A percentile compares a stretch with the other conserved stretches of the same genome.
phyloP scores from a whole-genome alignment of 1,139 yeast species.

The Arxiozyma slooffiae region DNA sequence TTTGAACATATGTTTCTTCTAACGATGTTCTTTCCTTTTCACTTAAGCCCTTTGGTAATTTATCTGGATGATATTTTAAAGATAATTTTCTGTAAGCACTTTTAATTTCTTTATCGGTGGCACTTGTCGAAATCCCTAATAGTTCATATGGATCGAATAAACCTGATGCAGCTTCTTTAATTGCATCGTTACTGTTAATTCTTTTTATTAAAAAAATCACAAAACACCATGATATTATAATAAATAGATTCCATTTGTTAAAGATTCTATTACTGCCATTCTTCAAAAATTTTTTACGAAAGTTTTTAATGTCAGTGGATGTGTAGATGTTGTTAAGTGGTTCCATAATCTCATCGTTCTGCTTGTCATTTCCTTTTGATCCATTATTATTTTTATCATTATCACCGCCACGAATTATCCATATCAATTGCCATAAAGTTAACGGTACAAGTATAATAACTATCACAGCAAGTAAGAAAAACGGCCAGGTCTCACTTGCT shows the following conservation, averaged over 20 bases:
- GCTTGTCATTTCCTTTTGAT: slow-evolving; percentile 9
- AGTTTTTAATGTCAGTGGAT: slow-evolving; percentile 35
- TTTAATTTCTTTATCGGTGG: slow-evolving; percentile 71
- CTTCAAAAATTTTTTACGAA: slow-evolving; percentile 32
- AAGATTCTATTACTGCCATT: slow-evolving; percentile 33
- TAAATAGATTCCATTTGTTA: slow-evolving; percentile 38
- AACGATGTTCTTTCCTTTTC: slow-evolving; percentile 46
- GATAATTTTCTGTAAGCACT: slow-evolving; percentile 79
- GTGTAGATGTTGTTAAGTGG: slow-evolving; percentile 28
- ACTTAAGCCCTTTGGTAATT: slow-evolving; percentile 56
- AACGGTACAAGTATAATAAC: slow-evolving; percentile 59
- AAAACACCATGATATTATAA: slow-evolving; percentile 60
- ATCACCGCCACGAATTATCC: slow-evolving; percentile 6
- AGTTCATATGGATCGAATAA: slow-evolving; percentile 87
- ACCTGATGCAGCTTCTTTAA: slow-evolving; percentile 37
- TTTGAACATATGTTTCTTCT: slow-evolving; percentile 70
- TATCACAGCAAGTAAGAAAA: slow-evolving; percentile 68
- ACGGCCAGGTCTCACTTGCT: slow-evolving; percentile 92
- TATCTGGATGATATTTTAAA: slow-evolving; percentile 88
- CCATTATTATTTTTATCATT: slow-evolving; percentile 11
- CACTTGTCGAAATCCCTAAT: slow-evolving; percentile 59
- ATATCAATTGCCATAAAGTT: slow-evolving; percentile 40
- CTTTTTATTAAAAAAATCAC: slow-evolving; percentile 44
- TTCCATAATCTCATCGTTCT: slow-evolving; percentile 1
- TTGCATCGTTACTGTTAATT: slow-evolving; percentile 37